Conservation (phyloP, 2,329 filamentous ascomycete genomes). For the Bipolaris sorokiniana region DNA sequence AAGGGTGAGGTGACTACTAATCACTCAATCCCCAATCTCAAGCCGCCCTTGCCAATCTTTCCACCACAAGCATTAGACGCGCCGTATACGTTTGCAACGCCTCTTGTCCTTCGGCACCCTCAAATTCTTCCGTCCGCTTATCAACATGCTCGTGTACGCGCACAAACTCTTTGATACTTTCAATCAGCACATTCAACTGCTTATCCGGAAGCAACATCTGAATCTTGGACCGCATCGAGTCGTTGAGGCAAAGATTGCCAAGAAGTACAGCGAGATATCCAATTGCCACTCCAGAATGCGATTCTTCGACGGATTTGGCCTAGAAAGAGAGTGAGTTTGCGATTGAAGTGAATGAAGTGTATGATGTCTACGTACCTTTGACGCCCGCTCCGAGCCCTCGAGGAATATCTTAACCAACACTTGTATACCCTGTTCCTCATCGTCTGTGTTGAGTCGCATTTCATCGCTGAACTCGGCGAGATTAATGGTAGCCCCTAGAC, state of each 20-base stretch:
- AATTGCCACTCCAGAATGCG: slow-evolving; percentile 79
- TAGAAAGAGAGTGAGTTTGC: slow-evolving; percentile 35
- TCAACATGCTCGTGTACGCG: slow-evolving; percentile 66
- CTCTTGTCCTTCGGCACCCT: slow-evolving; percentile 56
- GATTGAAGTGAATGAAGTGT: neutral
- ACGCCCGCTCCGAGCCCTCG: slow-evolving; percentile 68
- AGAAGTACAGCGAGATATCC: slow-evolving; percentile 86
- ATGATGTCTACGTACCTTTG: slow-evolving; percentile 64
- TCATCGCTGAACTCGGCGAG: slow-evolving; percentile 77
- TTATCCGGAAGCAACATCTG: slow-evolving; percentile 53
- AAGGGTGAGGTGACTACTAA: no score
- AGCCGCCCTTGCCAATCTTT: slow-evolving; percentile 48
- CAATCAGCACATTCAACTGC: slow-evolving; percentile 58
- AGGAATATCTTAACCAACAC: slow-evolving; percentile 69
- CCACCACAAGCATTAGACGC: slow-evolving; percentile 61
- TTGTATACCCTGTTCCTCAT: slow-evolving; percentile 58
- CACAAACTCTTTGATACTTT: slow-evolving; percentile 67
- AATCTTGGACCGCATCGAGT: slow-evolving; percentile 53
- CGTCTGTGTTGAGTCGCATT: slow-evolving; percentile 52
- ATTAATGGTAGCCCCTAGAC: slow-evolving; percentile 85
- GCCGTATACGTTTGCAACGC: slow-evolving; percentile 59
- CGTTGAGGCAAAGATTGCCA: slow-evolving; percentile 75
- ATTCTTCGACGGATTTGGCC: slow-evolving; percentile 68
- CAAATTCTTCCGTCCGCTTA: slow-evolving; percentile 50
- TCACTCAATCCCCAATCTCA: slow-evolving; percentile 1